phyloP scores from a whole-genome alignment of 1,284 basidiomycete species.

The Tilletiopsis washingtonensis region DNA sequence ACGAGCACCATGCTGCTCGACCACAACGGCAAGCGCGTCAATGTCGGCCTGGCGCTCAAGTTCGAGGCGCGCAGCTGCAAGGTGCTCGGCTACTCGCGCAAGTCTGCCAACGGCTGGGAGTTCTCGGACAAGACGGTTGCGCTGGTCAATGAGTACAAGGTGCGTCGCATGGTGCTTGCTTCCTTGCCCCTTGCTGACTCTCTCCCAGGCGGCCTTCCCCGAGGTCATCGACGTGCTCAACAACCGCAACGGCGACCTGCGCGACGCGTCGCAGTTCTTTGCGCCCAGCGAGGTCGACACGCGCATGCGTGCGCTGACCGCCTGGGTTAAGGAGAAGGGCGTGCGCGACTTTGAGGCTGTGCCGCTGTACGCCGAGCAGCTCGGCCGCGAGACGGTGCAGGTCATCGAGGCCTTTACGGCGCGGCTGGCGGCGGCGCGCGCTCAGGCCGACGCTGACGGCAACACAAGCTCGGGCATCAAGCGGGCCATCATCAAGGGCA shows the following conservation, averaged over 20 bases:
- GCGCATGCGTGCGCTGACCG: constrained; percentile 67
- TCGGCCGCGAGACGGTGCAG: constrained; percentile 59
- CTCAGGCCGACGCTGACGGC: too few relatives aligned
- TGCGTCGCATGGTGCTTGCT: too few relatives aligned
- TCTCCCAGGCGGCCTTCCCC: constrained; percentile 52
- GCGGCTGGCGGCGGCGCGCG: constrained; percentile 48
- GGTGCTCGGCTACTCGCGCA: constrained; percentile 85
- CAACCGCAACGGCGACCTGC: constrained; percentile 48
- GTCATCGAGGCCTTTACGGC: constrained; percentile 64
- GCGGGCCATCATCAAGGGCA: constrained; percentile 79
- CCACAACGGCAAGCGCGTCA: constrained; percentile 58
- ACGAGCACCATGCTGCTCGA: constrained; percentile 83
- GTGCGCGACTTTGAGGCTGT: constrained; percentile 86
- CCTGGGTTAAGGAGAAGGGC: constrained; percentile 79
- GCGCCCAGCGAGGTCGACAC: constrained; percentile 59
- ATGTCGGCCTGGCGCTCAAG: constrained; percentile 88
- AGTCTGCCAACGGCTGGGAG: constrained; percentile 80
- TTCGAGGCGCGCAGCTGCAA: constrained; percentile 94
- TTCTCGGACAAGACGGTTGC: constrained; percentile 79
- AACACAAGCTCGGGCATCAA: too few relatives aligned
- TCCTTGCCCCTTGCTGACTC: too few relatives aligned
- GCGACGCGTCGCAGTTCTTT: constrained; percentile 69
- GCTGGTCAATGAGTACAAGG: constrained; percentile 74
- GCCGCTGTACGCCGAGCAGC: constrained; percentile 80
- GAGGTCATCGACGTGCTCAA: constrained; percentile 31